Percentiles rank a stretch among this genome's conserved stretches.
phyloP scores from a whole-genome alignment of 75 land plant genomes.

The Selaginella tamariscina region DNA sequence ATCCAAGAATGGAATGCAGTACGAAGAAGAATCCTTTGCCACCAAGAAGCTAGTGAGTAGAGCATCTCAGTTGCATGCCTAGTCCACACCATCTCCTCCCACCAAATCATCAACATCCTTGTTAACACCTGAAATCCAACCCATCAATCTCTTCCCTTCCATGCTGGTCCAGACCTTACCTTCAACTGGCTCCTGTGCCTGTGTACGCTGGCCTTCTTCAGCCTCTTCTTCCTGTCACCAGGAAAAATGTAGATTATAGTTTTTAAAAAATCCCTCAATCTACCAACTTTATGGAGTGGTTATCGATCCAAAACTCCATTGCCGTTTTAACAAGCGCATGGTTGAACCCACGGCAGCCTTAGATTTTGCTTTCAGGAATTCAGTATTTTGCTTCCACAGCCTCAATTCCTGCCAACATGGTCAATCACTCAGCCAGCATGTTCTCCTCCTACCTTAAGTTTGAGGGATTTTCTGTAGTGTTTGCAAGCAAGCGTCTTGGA shows the following conservation, averaged over 20 bases:
- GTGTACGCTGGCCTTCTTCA: constrained; percentile 19
- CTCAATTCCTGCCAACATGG: background rate
- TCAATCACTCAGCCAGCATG: background rate
- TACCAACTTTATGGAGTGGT: constrained; percentile 13
- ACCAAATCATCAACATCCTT: constrained; percentile 19
- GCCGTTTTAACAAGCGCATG: background rate
- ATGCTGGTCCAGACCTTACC: constrained; percentile 13
- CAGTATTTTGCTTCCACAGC: background rate
- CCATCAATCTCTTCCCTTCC: too few relatives aligned
- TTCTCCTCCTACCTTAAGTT: background rate
- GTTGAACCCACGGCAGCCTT: background rate
- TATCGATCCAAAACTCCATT: constrained; percentile 13
- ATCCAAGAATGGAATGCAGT: constrained; percentile 28
- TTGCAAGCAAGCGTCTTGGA: background rate
- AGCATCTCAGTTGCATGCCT: constrained; percentile 27
- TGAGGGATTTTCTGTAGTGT: background rate
- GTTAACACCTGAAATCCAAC: constrained; percentile 21
- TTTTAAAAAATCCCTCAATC: background rate
- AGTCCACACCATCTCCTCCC: constrained; percentile 38
- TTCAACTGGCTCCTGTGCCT: constrained; percentile 19
- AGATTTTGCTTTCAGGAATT: background rate
- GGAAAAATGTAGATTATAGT: background rate
- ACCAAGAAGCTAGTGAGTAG: constrained; percentile 18
- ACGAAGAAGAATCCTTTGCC: constrained; percentile 21
- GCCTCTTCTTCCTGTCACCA: constrained; percentile 23